Evolutionary conservation across 2,329 filamentous ascomycete genomes (phyloP), one percentile per base, ranked within the genome.

Genomic region (Penicillium sp.): DNA sequence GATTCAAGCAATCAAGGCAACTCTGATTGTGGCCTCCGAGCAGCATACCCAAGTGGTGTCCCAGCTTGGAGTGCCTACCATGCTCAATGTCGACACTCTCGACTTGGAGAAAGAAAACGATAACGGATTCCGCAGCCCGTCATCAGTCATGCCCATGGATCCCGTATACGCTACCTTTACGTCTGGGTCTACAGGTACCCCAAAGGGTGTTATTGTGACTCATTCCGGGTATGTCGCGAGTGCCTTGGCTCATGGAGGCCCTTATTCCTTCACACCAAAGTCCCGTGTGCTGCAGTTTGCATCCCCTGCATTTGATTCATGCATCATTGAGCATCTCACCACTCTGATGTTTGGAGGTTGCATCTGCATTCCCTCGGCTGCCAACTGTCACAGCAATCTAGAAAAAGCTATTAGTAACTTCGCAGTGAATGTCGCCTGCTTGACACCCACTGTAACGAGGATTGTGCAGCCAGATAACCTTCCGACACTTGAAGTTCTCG

Each of bases 391-490:
- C 4, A 54, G 70, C 42, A 68, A 76, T 39, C 68, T 80, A 4
- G 63, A 66, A 0, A 70, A 69, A 0, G 69, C 68, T 0, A 75
- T 81, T 22, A 68, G 70, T 0, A 74, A 24, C 19, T 51, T 77
- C 67, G 61, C 19, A 5, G 44, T 46, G 13, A 8, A 31, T 2
- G 21, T 46, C 5, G 44, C 44, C 1, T 46, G 44, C 10, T 13
- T 46, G 19, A 46, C 44, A 1, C 44, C 44, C 2, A 46, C 7
- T 24, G 44, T 46, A 1, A 40, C 44, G 2, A 13, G 35, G 6
- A 31, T 31, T 6, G 6, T 31, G 10, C 10, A 12, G 10, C 28
- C 28, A 5, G 28, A 29, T 5, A 12, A 12, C 12, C 28, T 31
- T 15, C 12, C 12, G 12, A 13, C 29, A 28, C 29, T 21, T 39